These are phyloP conservation scores for Fraxinus ornus DNA, from an alignment of 305 asterid species.

Conservation along the genomic window DNA sequence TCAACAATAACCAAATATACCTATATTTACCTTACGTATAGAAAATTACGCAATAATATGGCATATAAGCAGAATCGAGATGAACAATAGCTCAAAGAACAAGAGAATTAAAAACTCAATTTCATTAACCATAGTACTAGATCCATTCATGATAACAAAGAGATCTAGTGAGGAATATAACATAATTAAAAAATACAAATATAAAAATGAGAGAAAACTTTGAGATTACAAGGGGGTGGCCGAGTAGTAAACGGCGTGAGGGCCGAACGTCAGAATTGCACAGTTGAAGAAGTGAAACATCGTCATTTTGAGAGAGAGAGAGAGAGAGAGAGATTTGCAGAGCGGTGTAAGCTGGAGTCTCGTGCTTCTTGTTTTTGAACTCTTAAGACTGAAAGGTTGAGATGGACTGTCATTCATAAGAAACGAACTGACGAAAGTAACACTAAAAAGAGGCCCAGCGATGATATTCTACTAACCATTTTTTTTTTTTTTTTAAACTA, in stretches of 20 bases:
- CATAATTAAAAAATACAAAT: neutral
- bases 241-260: conserved; percentile 93
- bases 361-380: neutral
- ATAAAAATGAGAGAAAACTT: neutral
- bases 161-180: conserved; percentile 21
- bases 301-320: conserved; percentile 47
- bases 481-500: neutral
- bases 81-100: neutral
- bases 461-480: neutral
- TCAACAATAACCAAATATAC: neutral
- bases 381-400: neutral
- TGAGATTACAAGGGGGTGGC: conserved; percentile 83
- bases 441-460: neutral
- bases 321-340: conserved; percentile 24
- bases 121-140: neutral
- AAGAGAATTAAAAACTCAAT: neutral
- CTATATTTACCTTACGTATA: neutral
- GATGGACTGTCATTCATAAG: neutral
- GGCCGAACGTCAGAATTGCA: conserved; percentile 88
- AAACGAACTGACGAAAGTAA: neutral
- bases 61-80: neutral
- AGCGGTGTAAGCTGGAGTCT: neutral
- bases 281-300: conserved; percentile 90
- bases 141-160: neutral
- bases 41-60: neutral